Evolutionary conservation across 306 rosid species (phyloP), one percentile per base, ranked within the genome.

Genomic region (Fragaria ananassa): DNA sequence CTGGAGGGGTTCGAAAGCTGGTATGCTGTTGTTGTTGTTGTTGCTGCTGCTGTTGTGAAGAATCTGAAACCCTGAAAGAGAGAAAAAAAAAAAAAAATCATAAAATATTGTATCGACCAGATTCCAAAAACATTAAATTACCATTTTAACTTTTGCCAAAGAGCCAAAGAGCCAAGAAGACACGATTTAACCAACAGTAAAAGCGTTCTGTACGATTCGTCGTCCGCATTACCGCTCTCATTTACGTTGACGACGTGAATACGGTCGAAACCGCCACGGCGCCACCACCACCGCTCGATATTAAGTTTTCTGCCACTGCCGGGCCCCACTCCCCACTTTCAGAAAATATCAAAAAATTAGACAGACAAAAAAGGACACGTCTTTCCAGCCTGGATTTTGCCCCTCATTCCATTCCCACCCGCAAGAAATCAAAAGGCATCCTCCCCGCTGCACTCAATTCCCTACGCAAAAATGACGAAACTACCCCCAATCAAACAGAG

Each of bases 321-420:
- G 6, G 70, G 49, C 11, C 70, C 76, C 67, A 31, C 23, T 0
- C 21, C 25, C 65, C 63, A 50, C 72, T 19, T 51, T 12, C 2
- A 37, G 15, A 66, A 41, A 66, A 66, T 66, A n/a, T 11, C 8
- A 65, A 41, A 63, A 47, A 35, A 17, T 10, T 72, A 47, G 23
- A 27, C 50, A 47, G 35, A 27, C 51, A 68, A 18, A 66, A n/a
- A 5, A 15, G 39, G 31, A 79, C 86, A 75, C 86, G 79, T 70
- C 79, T 81, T 83, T 86, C 86, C 92, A 90, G 91, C 83, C 88
- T 88, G 92, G 87, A 88, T 47, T 46, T 72, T 10, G 42, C 6
- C 35, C 3, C 6, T n/a, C n/a, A 3, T 64, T 64, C 31, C 27
- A 5, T 67, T 21, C 19, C 10, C 8, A 15, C 4, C 10, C 69